A percentile compares a stretch with the other conserved stretches of the same genome.
These are phyloP conservation scores for Oenanthe javanica DNA, from an alignment of 140 eudicot genomes.

Conservation along the genomic window DNA sequence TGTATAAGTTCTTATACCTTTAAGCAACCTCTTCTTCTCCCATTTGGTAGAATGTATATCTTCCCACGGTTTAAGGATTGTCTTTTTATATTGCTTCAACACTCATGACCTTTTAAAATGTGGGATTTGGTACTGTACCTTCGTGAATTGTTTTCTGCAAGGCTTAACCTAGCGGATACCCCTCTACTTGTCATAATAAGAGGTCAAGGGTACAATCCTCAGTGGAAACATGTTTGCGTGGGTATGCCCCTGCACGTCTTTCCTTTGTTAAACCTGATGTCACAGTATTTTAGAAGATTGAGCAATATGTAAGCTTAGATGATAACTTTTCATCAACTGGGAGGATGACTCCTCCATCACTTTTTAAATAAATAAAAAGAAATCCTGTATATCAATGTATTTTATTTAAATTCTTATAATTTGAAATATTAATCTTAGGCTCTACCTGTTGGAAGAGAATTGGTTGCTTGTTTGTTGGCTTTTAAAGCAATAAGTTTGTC, in stretches of 20 bases:
- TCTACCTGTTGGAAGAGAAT: constrained; percentile 81
- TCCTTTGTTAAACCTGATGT: background rate
- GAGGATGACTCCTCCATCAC: background rate
- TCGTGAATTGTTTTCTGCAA: background rate
- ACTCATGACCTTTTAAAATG: background rate
- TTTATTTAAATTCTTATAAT: background rate
- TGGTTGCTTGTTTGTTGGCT: constrained; percentile 64
- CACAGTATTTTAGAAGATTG: background rate
- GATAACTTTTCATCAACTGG: background rate
- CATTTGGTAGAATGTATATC: background rate
- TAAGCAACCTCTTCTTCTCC: background rate
- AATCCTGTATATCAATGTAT: background rate
- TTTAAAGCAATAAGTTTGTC: constrained; percentile 54
- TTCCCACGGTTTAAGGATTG: background rate
- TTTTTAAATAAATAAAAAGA: background rate
- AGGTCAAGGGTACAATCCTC: no score
- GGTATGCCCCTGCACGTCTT: background rate
- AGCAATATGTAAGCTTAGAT: background rate
- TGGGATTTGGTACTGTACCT: background rate
- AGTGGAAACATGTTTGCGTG: no score
- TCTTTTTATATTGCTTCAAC: background rate
- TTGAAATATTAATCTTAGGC: constrained; percentile 28
- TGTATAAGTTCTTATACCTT: background rate
- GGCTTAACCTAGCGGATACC: background rate
- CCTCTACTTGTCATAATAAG: no score